Percentiles rank a stretch among this genome's conserved stretches.
Conservation (phyloP, 2,329 filamentous ascomycete species). For the Paraphoma sp. region DNA sequence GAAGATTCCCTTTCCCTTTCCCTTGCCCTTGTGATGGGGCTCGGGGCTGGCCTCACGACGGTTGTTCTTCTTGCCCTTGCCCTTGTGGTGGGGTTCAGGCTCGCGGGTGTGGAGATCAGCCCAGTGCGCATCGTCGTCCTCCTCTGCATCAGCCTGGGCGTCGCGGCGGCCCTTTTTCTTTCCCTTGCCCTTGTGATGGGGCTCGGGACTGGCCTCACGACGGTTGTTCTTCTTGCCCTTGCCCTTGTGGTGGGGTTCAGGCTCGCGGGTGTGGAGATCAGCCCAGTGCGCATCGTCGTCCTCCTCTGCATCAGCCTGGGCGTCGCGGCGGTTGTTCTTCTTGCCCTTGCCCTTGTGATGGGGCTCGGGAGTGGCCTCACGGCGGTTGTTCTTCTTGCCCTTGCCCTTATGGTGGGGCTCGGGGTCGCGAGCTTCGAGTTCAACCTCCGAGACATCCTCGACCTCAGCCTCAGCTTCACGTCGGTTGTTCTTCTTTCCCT, state of each 20-base stretch:
- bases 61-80: no score
- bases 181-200: background rate
- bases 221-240: slow-evolving; percentile 8
- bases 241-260: slow-evolving; percentile 10
- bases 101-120: slow-evolving; percentile 15
- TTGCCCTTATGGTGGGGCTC: slow-evolving; percentile 1
- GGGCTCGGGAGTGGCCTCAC: background rate
- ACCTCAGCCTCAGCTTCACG: slow-evolving; percentile 3
- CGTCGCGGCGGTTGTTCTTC: background rate
- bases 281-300: background rate
- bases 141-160: slow-evolving; percentile 5
- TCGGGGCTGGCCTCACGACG: no score
- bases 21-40: no score
- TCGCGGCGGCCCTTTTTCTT: slow-evolving; percentile 4
- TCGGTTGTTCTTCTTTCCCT: no score
- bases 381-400: slow-evolving; percentile 1
- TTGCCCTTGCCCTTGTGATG: background rate
- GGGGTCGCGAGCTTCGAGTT: background rate
- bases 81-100: background rate
- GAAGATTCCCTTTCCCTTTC: background rate
- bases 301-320: background rate
- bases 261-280: slow-evolving; percentile 4
- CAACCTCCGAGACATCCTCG: no score
- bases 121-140: slow-evolving; percentile 14
- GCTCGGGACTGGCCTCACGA: background rate